Percentiles rank a stretch among this genome's conserved stretches.
These are phyloP conservation scores for Fusarium duplospermum DNA, from an alignment of 2,329 filamentous ascomycete genomes.

Conservation along the genomic window DNA sequence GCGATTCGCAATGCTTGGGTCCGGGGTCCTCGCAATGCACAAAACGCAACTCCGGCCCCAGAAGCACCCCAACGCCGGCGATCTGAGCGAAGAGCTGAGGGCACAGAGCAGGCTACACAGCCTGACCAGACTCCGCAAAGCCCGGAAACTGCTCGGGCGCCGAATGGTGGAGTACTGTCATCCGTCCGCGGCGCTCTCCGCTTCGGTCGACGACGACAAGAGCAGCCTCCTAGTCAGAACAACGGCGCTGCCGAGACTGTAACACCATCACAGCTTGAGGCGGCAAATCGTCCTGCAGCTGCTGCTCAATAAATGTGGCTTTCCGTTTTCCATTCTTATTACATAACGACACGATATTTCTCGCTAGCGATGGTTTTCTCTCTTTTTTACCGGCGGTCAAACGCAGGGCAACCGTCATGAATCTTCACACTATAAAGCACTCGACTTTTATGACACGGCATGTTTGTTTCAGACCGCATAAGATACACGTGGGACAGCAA, in stretches of 20 bases:
- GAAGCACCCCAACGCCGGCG: slow-evolving; percentile 18
- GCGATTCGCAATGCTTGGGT: slow-evolving; percentile 56
- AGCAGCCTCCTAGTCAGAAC: slow-evolving; percentile 21
- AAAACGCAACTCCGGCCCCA: background rate
- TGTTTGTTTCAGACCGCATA: slow-evolving; percentile 36
- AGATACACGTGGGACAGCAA: slow-evolving; percentile 30
- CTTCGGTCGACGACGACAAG: slow-evolving; percentile 46
- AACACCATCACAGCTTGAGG: slow-evolving; percentile 62
- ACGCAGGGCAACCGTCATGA: slow-evolving; percentile 43
- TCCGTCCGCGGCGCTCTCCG: slow-evolving; percentile 49
- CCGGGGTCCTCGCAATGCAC: slow-evolving; percentile 32
- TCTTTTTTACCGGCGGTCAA: slow-evolving; percentile 37
- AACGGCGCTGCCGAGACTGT: slow-evolving; percentile 38
- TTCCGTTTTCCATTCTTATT: slow-evolving; percentile 18
- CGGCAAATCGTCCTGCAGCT: slow-evolving; percentile 50
- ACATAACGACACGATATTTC: slow-evolving; percentile 38
- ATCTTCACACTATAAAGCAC: slow-evolving; percentile 40
- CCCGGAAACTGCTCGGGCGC: slow-evolving; percentile 23
- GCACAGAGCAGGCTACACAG: slow-evolving; percentile 24
- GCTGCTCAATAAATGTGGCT: slow-evolving; percentile 26
- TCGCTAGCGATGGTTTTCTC: slow-evolving; percentile 47
- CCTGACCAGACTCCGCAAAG: slow-evolving; percentile 17
- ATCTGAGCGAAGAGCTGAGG: slow-evolving; percentile 18
- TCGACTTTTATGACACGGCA: slow-evolving; percentile 44
- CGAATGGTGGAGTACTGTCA: slow-evolving; percentile 43